A percentile compares a stretch with the other conserved stretches of the same genome.
Evolutionary conservation across 2,329 filamentous ascomycete genomes (phyloP).

Genomic region (Fusarium longipes): DNA sequence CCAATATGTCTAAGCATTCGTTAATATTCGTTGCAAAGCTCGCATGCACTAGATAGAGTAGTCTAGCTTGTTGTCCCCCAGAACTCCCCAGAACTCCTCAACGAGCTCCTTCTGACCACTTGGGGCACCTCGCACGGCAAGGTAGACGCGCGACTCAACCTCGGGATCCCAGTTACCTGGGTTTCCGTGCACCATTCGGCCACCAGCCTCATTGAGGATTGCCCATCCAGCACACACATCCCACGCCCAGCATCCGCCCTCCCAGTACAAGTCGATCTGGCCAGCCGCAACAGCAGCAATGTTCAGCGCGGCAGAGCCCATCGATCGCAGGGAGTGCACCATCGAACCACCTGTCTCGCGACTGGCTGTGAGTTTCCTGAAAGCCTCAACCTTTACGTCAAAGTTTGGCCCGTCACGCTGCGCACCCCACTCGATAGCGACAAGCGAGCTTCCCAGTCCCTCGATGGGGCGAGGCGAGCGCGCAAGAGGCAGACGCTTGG

Average conservation of each 20-base stretch:
- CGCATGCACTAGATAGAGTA: constrained; percentile 51
- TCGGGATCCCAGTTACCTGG: constrained; percentile 75
- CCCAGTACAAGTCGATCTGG: constrained; percentile 80
- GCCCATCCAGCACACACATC: constrained; percentile 87
- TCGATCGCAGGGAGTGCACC: constrained; percentile 77
- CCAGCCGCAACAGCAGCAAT: constrained; percentile 78
- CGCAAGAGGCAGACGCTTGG: constrained; percentile 55
- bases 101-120: constrained; percentile 70
- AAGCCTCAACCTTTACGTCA: constrained; percentile 74
- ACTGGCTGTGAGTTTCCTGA: constrained; percentile 67
- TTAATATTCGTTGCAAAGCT: not conserved
- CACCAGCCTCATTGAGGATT: constrained; percentile 79
- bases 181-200: constrained; percentile 77
- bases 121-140: constrained; percentile 71
- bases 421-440: constrained; percentile 80
- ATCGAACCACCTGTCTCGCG: constrained; percentile 75
- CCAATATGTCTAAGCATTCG: not conserved
- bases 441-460: constrained; percentile 70
- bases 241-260: constrained; percentile 87
- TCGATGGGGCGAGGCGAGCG: constrained; percentile 65
- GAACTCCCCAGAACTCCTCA: constrained; percentile 71
- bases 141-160: constrained; percentile 69
- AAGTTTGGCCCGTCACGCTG: constrained; percentile 77
- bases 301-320: constrained; percentile 81
- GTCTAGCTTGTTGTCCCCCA: constrained; percentile 65